Base-by-base conservation (phyloP, 1,284 basidiomycete genomes). In the Stereum hirsutum region DNA sequence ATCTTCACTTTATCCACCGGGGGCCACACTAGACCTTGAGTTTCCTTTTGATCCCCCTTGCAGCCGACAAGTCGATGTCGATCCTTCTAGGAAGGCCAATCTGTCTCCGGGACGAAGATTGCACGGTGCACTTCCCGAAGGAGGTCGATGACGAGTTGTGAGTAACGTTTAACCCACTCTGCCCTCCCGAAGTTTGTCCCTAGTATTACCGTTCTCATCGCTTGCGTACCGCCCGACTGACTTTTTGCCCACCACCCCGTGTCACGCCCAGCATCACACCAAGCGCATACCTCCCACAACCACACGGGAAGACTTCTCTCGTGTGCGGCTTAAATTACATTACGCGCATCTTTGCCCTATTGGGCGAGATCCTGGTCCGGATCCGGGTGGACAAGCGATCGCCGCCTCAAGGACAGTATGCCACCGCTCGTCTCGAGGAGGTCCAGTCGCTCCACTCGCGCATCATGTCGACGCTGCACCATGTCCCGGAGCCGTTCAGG, bases 31-130 rank as follows among this genome's bases (percentile, higher is more conserved):
- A 26, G 10, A 15, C 10, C 15, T 7, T 24, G 35, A 20, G 11
- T 8, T 7, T 21, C 6, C 21, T 15, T 43, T 20, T 21, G 12
- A 25, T 24, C 30, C 25, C n/a, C 30, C 14, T 21, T 19, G 26
- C 57, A 87, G 87, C 85, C 52, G 88, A 91, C 62, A 89, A 89
- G 62, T 89, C 87, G n/a, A 85, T 84, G 78, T 83, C 83, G 36
- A 83, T 89, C 50, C 67, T 90, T 20, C 69, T 91, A 31, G 85
- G 84, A 10, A 71, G 83, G 42, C 85, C 88, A 24, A 84, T 90
- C 47, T 84, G 79, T 57, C 70, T 89, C 54, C 77, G 87, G 44
- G 87, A 91, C 56, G 86, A 89, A 56, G 89, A 92, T 57, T 89
- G 85, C 59, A 88, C 85, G 27, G 78, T 88, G 19, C 82, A 87